Base-by-base conservation (phyloP, 768 basidiomycete species). In the Tylopilus balloui region DNA sequence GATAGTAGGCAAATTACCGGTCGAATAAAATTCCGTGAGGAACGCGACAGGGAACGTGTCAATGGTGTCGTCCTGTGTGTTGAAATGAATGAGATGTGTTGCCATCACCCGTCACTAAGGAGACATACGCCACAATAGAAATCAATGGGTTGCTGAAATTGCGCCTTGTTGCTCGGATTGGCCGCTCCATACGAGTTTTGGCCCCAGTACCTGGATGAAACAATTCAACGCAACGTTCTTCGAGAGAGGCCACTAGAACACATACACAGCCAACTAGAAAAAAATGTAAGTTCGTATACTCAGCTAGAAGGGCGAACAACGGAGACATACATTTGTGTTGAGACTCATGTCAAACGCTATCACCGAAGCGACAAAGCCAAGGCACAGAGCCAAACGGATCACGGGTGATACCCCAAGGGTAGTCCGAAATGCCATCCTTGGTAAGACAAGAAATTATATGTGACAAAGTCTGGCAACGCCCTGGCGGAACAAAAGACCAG, bases 21-120 rank as follows among this genome's bases (percentile, higher is more conserved):
- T 69, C 15, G 76, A 76, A 65, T 78, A 84, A 68, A 80, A 84
- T 41, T 77, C 72, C 53, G 78, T 67, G 28, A 86, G 52, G 62
- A 84, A 86, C 2, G 83, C 83, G 38, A 86, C 48, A 0, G 83
- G 84, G 41, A 86, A 69, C 32, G 69, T 76, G 54, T 86, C 73
- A 39, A 85, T 78, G 4, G 74, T 67, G 59, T 74, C 63, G 57
- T 85, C 84, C 76, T 81, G 56, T 5, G 4, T 10, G 12, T 35
- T 27, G 28, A 14, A 17, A 43, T 38, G 31, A 48, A 37, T 31
- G 46, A 47, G 31, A 11, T 23, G 19, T 15, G 43, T 36, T 42
- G 38, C 41, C 21, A 35, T 6, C 21, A 14, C 13, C 28, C 17
- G 41, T 41, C n/a, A 25, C 21, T 19, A 40, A 20, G 31, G 38